Base-by-base conservation (phyloP, 2,329 filamentous ascomycete genomes). In the Plectosphaerella plurivora region DNA sequence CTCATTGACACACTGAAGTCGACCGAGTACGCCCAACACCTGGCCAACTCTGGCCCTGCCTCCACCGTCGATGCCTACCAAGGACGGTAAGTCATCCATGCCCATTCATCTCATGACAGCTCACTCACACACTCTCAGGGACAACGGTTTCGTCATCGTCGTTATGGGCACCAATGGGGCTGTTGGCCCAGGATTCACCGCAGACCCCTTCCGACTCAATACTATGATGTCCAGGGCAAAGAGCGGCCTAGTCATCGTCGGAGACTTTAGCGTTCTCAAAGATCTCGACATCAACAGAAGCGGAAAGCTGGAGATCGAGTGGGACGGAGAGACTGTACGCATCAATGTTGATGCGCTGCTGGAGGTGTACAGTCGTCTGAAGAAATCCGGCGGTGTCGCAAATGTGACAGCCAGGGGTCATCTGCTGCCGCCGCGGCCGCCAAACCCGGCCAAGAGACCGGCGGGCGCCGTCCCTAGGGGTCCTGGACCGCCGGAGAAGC, bases 251-350 rank as follows among this genome's bases (percentile, higher is more conserved):
- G 47, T 63, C 14, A 47, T 60, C 10, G 51, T 62, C 5, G 57
- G 61, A 4, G 57, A 63, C 45, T 53, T 62, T n/a, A 50, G 60
- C 14, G 10, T n/a, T n/a, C n/a, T n/a, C n/a, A n/a, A n/a, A n/a
- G n/a, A n/a, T n/a, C n/a, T n/a, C n/a, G n/a, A n/a, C n/a, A n/a
- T 25, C 5, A 47, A 51, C 24, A 10, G 37, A n/a, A 50, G 47
- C 5, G 41, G 42, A 24, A 37, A 35, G 49, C n/a, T 42, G 5
- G 25, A 28, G 25, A 10, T 28, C 5, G 25, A 28, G n/a, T n/a
- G n/a, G n/a, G n/a, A n/a, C n/a, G n/a, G n/a, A n/a, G n/a, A n/a
- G n/a, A n/a, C n/a, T n/a, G n/a, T n/a, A n/a, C n/a, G n/a, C n/a
- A n/a, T n/a, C n/a, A n/a, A n/a, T n/a, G n/a, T n/a, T n/a, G n/a